phyloP scores from a whole-genome alignment of 2,329 filamentous ascomycete genomes.

The Aspergillus sp. region DNA sequence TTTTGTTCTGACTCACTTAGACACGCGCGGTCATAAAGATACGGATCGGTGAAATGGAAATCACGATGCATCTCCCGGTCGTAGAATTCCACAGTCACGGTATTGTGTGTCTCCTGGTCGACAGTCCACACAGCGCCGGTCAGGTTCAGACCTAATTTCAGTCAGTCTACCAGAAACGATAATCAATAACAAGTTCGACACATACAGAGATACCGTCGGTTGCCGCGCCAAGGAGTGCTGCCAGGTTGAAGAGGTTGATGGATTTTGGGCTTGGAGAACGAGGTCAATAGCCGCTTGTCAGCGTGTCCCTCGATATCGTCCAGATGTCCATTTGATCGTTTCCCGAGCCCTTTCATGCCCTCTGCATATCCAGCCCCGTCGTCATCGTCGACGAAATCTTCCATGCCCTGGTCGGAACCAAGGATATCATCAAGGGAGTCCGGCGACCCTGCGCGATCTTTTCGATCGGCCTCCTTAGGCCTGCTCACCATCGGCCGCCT shows the following conservation, averaged over 20 bases:
- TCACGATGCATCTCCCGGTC: conserved; percentile 89
- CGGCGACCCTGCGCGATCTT: conserved; percentile 61
- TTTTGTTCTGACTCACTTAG: conserved; percentile 55
- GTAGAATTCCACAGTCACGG: conserved; percentile 95
- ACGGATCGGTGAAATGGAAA: conserved; percentile 97
- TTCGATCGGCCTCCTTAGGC: conserved; percentile 52
- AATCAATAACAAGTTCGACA: not conserved
- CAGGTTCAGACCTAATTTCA: conserved; percentile 65
- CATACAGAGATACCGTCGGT: conserved; percentile 82
- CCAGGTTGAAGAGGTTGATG: conserved; percentile 91
- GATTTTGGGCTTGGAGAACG: conserved; percentile 61
- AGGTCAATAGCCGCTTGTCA: conserved; percentile 53
- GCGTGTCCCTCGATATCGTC: conserved; percentile 45
- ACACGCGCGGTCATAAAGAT: conserved; percentile 93
- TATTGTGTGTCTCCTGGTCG: conserved; percentile 89
- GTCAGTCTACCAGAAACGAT: conserved; percentile 24
- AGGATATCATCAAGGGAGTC: conserved; percentile 85
- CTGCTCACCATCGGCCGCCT: conserved; percentile 58
- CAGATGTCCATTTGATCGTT: conserved; percentile 56
- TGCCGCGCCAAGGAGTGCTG: conserved; percentile 92
- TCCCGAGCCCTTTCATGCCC: conserved; percentile 62
- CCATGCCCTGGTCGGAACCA: conserved; percentile 61
- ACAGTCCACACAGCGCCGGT: conserved; percentile 97
- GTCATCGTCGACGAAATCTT: conserved; percentile 91
- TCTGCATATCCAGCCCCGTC: conserved; percentile 87